A percentile compares a stretch with the other conserved stretches of the same genome.
Conservation (phyloP, 495 filamentous ascomycete genomes). For the Lepraria neglecta region DNA sequence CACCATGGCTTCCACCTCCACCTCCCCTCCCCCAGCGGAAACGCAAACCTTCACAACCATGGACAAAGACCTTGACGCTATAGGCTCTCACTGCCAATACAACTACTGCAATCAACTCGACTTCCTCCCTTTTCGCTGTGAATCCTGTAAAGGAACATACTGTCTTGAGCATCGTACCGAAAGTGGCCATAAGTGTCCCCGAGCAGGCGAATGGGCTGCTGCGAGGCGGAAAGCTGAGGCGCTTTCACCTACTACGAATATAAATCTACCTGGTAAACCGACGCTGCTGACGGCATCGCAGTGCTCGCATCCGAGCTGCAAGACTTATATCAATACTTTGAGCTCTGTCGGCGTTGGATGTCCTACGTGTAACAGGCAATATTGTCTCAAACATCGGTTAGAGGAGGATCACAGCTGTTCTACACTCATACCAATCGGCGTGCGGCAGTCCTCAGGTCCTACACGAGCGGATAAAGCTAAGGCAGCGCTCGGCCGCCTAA, state of each 20-base stretch:
- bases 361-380: conserved; percentile 68
- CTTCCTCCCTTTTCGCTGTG: conserved; percentile 93
- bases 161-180: conserved; percentile 95
- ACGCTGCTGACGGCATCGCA: conserved; percentile 57
- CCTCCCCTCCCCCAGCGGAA: conserved; percentile 16
- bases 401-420: conserved; percentile 83
- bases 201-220: conserved; percentile 77
- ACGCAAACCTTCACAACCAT: conserved; percentile 49
- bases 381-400: conserved; percentile 89
- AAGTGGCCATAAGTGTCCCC: conserved; percentile 69
- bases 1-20: conserved; percentile 25
- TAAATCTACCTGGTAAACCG: conserved; percentile 38
- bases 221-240: conserved; percentile 17
- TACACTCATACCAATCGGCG: conserved; percentile 60
- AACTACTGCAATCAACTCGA: conserved; percentile 88
- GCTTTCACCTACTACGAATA: conserved; percentile 13
- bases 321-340: conserved; percentile 75
- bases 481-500: conserved; percentile 57
- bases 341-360: conserved; percentile 77
- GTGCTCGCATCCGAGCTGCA: conserved; percentile 72
- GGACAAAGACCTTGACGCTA: conserved; percentile 67
- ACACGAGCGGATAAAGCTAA: conserved; percentile 49
- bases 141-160: conserved; percentile 78
- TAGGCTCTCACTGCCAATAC: conserved; percentile 88
- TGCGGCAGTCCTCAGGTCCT: conserved; percentile 40